Conservation (phyloP, 768 basidiomycete species). For the Boletus vinaceobasis region DNA sequence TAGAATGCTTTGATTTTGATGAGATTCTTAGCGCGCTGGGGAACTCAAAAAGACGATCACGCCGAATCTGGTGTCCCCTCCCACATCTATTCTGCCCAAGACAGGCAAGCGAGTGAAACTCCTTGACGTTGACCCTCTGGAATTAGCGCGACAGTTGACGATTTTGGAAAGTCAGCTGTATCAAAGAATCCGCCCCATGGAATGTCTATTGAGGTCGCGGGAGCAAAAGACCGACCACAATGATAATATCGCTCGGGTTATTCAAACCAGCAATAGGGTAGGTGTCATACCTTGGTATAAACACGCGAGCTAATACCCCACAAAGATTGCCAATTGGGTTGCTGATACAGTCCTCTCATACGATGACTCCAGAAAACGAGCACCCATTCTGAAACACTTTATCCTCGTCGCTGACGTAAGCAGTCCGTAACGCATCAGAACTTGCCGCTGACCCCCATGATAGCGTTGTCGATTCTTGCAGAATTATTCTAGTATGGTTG, state of each 20-base stretch:
- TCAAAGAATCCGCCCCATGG: conserved; percentile 83
- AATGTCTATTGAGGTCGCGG: conserved; percentile 82
- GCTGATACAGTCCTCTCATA: conserved; percentile 76
- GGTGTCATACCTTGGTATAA: conserved; percentile 16
- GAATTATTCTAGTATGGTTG: conserved; percentile 97
- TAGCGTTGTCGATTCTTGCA: conserved; percentile 87
- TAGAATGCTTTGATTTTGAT: conserved; percentile 12
- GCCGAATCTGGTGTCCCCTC: conserved; percentile 58
- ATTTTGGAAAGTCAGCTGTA: conserved; percentile 86
- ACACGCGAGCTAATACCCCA: neutral
- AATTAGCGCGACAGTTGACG: conserved; percentile 90
- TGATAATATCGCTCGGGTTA: conserved; percentile 85
- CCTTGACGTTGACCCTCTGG: conserved; percentile 81
- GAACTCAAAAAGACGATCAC: conserved; percentile 55
- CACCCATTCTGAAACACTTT: conserved; percentile 80
- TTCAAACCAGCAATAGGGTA: conserved; percentile 84
- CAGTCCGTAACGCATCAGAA: conserved; percentile 6
- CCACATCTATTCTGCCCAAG: conserved; percentile 73
- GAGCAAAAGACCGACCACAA: conserved; percentile 69
- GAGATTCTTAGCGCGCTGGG: conserved; percentile 44
- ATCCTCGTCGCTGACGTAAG: conserved; percentile 89
- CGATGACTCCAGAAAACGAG: conserved; percentile 82
- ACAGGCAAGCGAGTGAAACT: conserved; percentile 71
- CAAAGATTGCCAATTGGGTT: conserved; percentile 93
- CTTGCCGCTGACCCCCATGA: conserved; percentile 1